phyloP scores from a whole-genome alignment of 139 green algal genomes.

The Medakamo hakoo region DNA sequence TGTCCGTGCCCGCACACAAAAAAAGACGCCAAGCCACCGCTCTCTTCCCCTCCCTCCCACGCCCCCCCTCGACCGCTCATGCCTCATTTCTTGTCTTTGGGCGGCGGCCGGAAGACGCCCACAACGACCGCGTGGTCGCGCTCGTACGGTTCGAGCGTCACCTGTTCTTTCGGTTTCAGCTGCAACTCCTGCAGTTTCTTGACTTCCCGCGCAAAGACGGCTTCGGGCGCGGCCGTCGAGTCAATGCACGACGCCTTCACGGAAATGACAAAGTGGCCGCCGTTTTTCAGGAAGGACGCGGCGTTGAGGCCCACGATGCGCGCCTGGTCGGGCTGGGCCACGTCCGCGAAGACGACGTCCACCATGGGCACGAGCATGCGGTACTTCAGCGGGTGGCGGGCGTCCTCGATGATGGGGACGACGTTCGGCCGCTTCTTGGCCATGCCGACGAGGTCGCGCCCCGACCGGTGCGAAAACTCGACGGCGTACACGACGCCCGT shows the following conservation, averaged over 20 bases:
- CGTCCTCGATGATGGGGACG: conserved; percentile 99
- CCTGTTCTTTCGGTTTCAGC: conserved; percentile 93
- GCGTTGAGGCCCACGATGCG: conserved; percentile 96
- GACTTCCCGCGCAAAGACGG: conserved; percentile 94
- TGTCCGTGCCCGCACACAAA: no score
- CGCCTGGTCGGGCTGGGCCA: conserved; percentile 90
- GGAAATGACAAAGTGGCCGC: conserved; percentile 95
- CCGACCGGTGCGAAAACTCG: conserved; percentile 93
- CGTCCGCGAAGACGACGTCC: conserved; percentile 96
- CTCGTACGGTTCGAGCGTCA: conserved; percentile 98
- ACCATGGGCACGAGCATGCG: conserved; percentile 99
- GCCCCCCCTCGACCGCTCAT: no score
- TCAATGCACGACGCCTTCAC: conserved; percentile 99
- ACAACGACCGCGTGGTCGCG: conserved; percentile 95
- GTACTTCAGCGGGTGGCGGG: conserved; percentile 93
- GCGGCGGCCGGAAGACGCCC: conserved; percentile 46
- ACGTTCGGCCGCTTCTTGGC: conserved; percentile 99
- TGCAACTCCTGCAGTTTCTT: conserved; percentile 96
- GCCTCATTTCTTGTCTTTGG: conserved; percentile 21
- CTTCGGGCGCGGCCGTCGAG: conserved; percentile 90
- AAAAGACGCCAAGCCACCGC: no score
- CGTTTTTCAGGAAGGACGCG: conserved; percentile 96
- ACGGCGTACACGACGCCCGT: conserved; percentile 93
- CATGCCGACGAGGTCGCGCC: conserved; percentile 99
- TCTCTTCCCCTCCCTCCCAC: no score